These are phyloP conservation scores for Penicillium coffeae DNA, from an alignment of 495 filamentous ascomycete species.

Conservation along the genomic window DNA sequence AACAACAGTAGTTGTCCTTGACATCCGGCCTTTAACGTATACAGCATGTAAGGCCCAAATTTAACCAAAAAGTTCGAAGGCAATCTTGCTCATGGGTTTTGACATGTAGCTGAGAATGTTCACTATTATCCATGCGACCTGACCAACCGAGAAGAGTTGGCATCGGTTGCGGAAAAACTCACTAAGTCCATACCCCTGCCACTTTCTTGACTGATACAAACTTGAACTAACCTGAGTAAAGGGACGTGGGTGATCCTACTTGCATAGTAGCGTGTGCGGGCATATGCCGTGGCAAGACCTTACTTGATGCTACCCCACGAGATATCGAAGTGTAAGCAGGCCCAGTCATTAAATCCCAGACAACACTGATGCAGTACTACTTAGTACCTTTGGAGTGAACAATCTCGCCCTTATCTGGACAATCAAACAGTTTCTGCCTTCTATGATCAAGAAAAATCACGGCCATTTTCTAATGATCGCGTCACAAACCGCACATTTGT, in stretches of 20 bases:
- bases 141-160: conserved; percentile 1
- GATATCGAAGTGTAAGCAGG: conserved; percentile 8
- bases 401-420: background rate
- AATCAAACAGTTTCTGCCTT: conserved; percentile 70
- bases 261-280: conserved; percentile 4
- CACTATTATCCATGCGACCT: conserved; percentile 10
- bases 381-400: background rate
- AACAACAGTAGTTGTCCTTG: conserved; percentile 4
- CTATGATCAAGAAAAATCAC: conserved; percentile 55
- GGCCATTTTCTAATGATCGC: conserved; percentile 75
- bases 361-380: background rate
- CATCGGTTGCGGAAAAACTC: conserved; percentile 2
- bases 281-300: conserved; percentile 5
- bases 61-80: background rate
- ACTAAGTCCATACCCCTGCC: background rate
- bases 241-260: conserved; percentile 5
- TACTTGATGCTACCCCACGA: conserved; percentile 3
- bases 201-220: background rate
- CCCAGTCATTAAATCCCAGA: background rate
- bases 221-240: background rate
- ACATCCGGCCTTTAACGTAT: conserved; percentile 6
- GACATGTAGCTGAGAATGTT: background rate
- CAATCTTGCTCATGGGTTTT: background rate
- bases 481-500: conserved; percentile 65
- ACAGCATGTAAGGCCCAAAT: background rate